These are phyloP conservation scores for Alternaria longipes DNA, from an alignment of 2,329 filamentous ascomycete species.

Conservation along the genomic window DNA sequence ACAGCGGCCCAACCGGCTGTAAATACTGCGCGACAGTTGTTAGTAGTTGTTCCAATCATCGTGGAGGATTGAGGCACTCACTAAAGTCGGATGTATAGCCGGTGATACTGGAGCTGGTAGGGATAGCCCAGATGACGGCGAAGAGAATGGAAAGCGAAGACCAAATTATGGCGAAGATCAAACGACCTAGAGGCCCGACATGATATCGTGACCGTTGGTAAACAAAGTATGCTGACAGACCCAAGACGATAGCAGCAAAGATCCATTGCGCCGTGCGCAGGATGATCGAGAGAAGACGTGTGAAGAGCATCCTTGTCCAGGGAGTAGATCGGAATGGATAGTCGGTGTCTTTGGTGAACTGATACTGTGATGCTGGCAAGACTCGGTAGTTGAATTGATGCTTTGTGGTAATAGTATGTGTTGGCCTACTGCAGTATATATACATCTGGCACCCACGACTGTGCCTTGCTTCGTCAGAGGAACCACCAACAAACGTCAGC, in stretches of 20 bases:
- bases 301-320: conserved; percentile 37
- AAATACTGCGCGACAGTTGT: conserved; percentile 56
- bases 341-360: neutral
- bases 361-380: neutral
- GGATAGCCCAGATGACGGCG: conserved; percentile 76
- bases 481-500: conserved; percentile 21
- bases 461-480: conserved; percentile 6
- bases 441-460: neutral
- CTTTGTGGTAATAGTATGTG: neutral
- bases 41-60: neutral
- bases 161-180: conserved; percentile 79
- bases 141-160: conserved; percentile 74
- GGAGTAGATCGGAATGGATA: neutral
- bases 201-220: conserved; percentile 48
- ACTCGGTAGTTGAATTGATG: neutral
- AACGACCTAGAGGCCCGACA: conserved; percentile 67
- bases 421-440: conserved; percentile 8
- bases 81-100: conserved; percentile 74
- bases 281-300: conserved; percentile 64
- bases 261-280: conserved; percentile 71
- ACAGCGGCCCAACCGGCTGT: conserved; percentile 72
- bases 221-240: conserved; percentile 38
- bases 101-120: conserved; percentile 72
- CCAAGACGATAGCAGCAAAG: conserved; percentile 69
- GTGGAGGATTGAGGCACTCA: neutral